phyloP scores from a whole-genome alignment of 1,284 basidiomycete genomes.

The Moesziomyces sp. region DNA sequence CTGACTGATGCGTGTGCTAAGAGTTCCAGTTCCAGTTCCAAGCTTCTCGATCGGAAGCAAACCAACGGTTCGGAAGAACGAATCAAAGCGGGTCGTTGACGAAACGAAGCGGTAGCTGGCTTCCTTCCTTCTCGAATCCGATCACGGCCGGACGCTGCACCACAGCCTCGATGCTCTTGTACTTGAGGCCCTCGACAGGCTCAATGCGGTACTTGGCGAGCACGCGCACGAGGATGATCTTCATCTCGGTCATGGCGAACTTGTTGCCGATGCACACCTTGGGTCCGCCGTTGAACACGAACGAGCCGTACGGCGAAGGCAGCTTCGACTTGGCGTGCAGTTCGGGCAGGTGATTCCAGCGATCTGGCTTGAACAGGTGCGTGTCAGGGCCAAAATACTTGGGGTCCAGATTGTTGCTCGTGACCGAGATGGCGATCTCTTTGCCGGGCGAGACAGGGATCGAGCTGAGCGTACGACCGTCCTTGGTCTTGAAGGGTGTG shows the following conservation, averaged over 20 bases:
- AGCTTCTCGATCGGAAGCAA: not conserved
- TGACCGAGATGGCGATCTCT: slow-evolving; percentile 47
- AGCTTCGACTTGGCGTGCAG: slow-evolving; percentile 29
- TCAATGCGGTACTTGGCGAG: slow-evolving; percentile 40
- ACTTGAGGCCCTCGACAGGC: slow-evolving; percentile 35
- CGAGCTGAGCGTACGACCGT: slow-evolving; percentile 49
- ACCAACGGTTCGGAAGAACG: no score
- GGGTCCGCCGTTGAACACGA: slow-evolving; percentile 55
- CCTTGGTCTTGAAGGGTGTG: slow-evolving; percentile 46
- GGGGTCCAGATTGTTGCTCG: slow-evolving; percentile 38
- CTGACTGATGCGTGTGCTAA: not conserved
- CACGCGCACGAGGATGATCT: slow-evolving; percentile 40
- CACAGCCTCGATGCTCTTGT: slow-evolving; percentile 49
- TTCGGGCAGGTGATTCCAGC: slow-evolving; percentile 54
- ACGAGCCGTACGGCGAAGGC: slow-evolving; percentile 53
- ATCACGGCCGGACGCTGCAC: slow-evolving; percentile 47
- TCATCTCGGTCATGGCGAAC: slow-evolving; percentile 58
- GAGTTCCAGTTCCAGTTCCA: not conserved
- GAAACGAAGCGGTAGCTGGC: slow-evolving; percentile 38
- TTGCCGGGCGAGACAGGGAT: slow-evolving; percentile 47
- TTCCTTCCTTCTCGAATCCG: slow-evolving; percentile 46
- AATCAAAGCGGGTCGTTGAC: slow-evolving; percentile 26
- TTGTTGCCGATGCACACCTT: slow-evolving; percentile 60
- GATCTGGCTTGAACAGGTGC: slow-evolving; percentile 53
- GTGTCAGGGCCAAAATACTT: slow-evolving; percentile 59